A percentile compares a stretch with the other conserved stretches of the same genome.
These are phyloP conservation scores for Phytophthora colocasiae DNA, from an alignment of 352 stramenopile species.

Conservation along the genomic window DNA sequence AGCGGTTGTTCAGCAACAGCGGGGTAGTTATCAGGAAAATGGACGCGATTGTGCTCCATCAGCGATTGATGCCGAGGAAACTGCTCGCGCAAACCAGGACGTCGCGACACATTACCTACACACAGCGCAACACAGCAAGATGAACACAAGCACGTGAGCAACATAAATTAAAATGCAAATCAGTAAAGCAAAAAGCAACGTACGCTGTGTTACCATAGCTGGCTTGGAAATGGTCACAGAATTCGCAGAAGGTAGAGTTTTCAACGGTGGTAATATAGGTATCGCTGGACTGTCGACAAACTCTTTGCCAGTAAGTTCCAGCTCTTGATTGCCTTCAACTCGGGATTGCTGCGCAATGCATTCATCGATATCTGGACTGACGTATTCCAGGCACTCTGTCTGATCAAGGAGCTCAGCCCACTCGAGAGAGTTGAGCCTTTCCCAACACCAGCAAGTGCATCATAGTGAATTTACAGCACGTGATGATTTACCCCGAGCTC, in stretches of 20 bases:
- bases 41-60: constrained; percentile 20
- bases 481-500: neutral
- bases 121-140: neutral
- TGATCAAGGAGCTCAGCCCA: constrained; percentile 69
- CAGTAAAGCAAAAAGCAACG: neutral
- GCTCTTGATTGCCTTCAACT: constrained; percentile 64
- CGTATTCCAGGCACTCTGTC: constrained; percentile 57
- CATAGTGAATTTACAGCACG: neutral
- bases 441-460: neutral
- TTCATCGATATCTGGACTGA: constrained; percentile 68
- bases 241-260: constrained; percentile 22
- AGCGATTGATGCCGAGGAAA: constrained; percentile 32
- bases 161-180: constrained; percentile 8
- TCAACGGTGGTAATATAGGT: constrained; percentile 33
- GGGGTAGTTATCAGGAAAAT: constrained; percentile 25
- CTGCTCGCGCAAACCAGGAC: constrained; percentile 42
- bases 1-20: constrained; percentile 6
- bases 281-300: constrained; percentile 68
- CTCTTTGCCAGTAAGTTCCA: constrained; percentile 66
- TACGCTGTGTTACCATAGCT: constrained; percentile 25
- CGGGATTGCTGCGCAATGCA: constrained; percentile 46
- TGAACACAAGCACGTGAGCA: neutral
- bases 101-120: constrained; percentile 28
- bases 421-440: constrained; percentile 41
- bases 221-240: constrained; percentile 17